Evolutionary conservation across 73 alveolate species (phyloP).

Genomic region (Breviolum minutum): DNA sequence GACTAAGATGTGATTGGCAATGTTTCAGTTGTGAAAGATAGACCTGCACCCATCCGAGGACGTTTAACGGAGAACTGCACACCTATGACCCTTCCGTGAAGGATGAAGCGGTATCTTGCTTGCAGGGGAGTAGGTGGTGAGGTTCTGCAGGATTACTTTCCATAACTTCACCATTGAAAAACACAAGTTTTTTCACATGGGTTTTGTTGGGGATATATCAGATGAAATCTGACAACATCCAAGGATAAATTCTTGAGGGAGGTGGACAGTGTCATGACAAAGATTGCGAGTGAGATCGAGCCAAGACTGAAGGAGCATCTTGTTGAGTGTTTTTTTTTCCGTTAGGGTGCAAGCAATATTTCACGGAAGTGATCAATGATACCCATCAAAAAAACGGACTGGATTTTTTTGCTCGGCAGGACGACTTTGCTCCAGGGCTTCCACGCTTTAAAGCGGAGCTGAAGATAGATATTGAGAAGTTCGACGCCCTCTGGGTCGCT

Average conservation of each 20-base stretch:
- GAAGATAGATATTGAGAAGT: slow-evolving; percentile 52
- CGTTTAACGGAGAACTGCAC: slow-evolving; percentile 81
- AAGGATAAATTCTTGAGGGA: slow-evolving; percentile 71
- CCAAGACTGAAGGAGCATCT: slow-evolving; percentile 73
- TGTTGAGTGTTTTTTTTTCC: not conserved
- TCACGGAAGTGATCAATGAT: not conserved
- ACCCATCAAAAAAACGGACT: not conserved
- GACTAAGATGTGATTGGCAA: not conserved
- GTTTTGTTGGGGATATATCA: not conserved
- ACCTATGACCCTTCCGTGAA: slow-evolving; percentile 32
- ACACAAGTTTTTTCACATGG: not conserved
- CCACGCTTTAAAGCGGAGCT: slow-evolving; percentile 90
- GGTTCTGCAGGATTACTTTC: too few relatives aligned
- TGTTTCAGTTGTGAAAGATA: not conserved
- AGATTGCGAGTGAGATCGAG: slow-evolving; percentile 94
- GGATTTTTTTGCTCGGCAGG: not conserved
- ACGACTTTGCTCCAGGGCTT: slow-evolving; percentile 94
- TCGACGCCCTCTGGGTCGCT: slow-evolving; percentile 80
- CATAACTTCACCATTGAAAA: too few relatives aligned
- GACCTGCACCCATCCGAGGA: not conserved
- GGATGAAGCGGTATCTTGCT: slow-evolving; percentile 24
- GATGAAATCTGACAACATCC: not conserved
- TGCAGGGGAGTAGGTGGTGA: not conserved
- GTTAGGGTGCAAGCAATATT: not conserved
- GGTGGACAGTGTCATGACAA: slow-evolving; percentile 93